phyloP scores from a whole-genome alignment of 164 flowering plant species.

The Warburgia ugandensis region DNA sequence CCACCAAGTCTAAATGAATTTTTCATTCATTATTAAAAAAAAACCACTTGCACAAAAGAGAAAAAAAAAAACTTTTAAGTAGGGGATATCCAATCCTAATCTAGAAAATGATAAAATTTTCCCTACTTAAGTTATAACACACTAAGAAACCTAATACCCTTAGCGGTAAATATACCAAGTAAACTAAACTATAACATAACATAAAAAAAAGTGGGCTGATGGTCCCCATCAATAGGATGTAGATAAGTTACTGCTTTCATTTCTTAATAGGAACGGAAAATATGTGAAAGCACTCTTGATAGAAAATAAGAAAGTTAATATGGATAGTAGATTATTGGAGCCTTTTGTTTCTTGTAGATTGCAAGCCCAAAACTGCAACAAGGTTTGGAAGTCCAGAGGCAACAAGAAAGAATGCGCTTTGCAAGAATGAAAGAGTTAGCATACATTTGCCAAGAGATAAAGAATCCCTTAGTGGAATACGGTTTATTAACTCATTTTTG shows the following conservation, averaged over 20 bases:
- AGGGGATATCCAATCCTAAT: no score
- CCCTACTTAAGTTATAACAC: no score
- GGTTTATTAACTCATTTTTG: conserved; percentile 70
- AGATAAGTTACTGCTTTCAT: conserved; percentile 69
- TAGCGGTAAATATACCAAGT: no score
- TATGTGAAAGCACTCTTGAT: conserved; percentile 81
- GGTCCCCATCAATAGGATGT: no score
- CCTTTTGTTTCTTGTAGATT: conserved; percentile 91
- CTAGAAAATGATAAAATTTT: no score
- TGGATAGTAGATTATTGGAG: conserved; percentile 72
- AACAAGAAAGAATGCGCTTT: conserved; percentile 60
- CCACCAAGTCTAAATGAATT: no score
- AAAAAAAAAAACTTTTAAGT: no score
- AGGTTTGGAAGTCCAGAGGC: conserved; percentile 63
- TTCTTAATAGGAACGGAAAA: conserved; percentile 65
- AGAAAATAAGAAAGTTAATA: conserved; percentile 77
- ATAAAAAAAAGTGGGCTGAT: no score
- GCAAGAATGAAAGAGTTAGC: conserved; percentile 83
- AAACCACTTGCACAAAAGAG: no score
- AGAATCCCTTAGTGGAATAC: conserved; percentile 84
- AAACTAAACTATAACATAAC: no score
- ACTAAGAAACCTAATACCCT: no score
- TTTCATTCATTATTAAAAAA: no score
- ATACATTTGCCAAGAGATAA: conserved; percentile 85
- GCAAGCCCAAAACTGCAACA: conserved; percentile 89